Conservation (phyloP, 2,329 filamentous ascomycete genomes). For the Neoscytalidium dimidiatum region DNA sequence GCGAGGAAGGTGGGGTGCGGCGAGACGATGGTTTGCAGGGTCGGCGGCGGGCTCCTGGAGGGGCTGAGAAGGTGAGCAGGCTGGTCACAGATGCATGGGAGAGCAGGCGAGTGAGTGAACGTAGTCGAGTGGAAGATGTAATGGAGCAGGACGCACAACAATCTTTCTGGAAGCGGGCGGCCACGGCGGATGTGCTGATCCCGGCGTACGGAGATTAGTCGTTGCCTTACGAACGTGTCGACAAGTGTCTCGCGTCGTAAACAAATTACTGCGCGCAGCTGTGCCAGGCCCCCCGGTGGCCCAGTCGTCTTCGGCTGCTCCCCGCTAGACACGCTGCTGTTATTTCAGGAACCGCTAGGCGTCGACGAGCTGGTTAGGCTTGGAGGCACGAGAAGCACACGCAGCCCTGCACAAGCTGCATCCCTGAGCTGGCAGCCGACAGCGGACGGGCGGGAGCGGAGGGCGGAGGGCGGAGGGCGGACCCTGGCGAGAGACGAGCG, state of each 20-base stretch:
- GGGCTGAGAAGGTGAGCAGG: background rate
- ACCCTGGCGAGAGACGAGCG: conserved; percentile 6
- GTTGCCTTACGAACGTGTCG: conserved; percentile 15
- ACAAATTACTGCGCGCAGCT: conserved; percentile 5
- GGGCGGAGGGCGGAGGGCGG: background rate
- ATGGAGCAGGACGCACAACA: conserved; percentile 7
- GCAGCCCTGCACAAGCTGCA: background rate
- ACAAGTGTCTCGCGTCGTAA: conserved; percentile 9
- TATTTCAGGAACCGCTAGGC: background rate
- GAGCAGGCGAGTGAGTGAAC: background rate
- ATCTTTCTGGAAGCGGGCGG: conserved; percentile 14
- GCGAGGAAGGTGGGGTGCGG: conserved; percentile 4
- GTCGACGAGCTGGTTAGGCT: background rate
- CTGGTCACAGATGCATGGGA: background rate
- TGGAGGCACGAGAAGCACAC: background rate
- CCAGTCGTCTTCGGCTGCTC: background rate
- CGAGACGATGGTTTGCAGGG: background rate
- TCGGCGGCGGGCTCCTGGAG: background rate
- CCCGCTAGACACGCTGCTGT: background rate
- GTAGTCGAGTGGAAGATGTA: background rate
- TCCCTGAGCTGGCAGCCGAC: conserved; percentile 7
- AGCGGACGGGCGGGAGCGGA: conserved; percentile 16
- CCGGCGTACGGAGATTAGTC: conserved; percentile 16
- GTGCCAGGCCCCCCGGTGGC: background rate
- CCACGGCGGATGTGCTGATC: conserved; percentile 6